phyloP scores from a whole-genome alignment of 2,329 filamentous ascomycete genomes.

The Venturia aucupariae region DNA sequence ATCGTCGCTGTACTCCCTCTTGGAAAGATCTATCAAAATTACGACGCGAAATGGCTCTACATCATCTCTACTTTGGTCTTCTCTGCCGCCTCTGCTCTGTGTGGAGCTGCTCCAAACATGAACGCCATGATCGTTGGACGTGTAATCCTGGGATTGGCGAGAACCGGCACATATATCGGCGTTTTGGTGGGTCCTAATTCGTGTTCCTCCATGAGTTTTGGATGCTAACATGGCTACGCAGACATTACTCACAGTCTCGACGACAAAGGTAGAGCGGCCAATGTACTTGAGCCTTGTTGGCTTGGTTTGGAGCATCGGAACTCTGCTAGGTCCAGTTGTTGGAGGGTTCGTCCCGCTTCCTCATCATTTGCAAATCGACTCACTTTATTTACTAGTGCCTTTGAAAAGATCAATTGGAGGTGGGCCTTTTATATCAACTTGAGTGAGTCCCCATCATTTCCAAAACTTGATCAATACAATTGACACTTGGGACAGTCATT shows the following conservation, averaged over 20 bases:
- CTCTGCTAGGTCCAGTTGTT: conserved; percentile 24
- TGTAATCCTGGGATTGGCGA: conserved; percentile 15
- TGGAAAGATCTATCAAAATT: conserved; percentile 22
- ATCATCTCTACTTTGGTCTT: conserved; percentile 23
- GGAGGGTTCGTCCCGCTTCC: conserved; percentile 22
- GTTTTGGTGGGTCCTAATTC: no score
- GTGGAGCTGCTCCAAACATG: conserved; percentile 24
- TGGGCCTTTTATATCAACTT: conserved; percentile 48
- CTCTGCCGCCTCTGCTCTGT: conserved; percentile 22
- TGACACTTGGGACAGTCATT: no score
- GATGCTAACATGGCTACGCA: no score
- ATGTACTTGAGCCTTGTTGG: conserved; percentile 10
- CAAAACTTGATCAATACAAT: no score
- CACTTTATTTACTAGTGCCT: not conserved
- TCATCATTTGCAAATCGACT: conserved; percentile 23
- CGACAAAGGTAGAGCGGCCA: not conserved
- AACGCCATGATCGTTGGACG: conserved; percentile 25
- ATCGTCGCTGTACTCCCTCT: conserved; percentile 16
- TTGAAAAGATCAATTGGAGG: no score
- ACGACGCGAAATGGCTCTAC: conserved; percentile 23
- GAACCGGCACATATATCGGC: conserved; percentile 12
- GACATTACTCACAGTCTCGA: conserved; percentile 11
- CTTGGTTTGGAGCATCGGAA: conserved; percentile 21
- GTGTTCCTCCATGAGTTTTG: no score
- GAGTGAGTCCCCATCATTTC: no score